Conservation (phyloP, 1,139 yeast species). For the Candida albicans region DNA sequence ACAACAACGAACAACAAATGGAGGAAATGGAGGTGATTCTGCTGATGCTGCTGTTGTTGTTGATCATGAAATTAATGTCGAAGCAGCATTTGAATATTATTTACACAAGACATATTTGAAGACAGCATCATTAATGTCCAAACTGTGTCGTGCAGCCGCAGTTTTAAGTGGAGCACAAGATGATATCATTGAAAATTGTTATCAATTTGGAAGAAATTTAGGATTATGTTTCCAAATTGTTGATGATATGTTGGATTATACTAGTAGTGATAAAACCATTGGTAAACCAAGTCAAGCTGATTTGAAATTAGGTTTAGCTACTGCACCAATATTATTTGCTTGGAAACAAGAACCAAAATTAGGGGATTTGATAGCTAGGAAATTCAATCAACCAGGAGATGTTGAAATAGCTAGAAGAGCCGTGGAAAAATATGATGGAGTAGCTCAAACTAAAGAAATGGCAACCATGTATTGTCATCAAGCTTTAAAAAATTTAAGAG, state of each 20-base stretch:
- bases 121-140: conserved; percentile 95
- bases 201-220: conserved; percentile 86
- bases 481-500: conserved; percentile 71
- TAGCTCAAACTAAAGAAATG: conserved; percentile 70
- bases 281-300: conserved; percentile 98
- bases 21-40: no score
- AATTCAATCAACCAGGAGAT: conserved; percentile 80
- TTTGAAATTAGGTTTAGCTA: conserved; percentile 87
- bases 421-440: conserved; percentile 71
- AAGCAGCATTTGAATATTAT: conserved; percentile 92
- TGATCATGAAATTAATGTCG: conserved; percentile 67
- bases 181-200: conserved; percentile 75
- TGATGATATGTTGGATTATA: conserved; percentile 94
- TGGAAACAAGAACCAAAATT: conserved; percentile 87
- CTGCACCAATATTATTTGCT: conserved; percentile 94
- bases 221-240: conserved; percentile 96
- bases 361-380: conserved; percentile 80
- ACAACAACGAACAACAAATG: no score
- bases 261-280: conserved; percentile 74
- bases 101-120: conserved; percentile 92
- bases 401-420: conserved; percentile 75
- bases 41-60: conserved; percentile 30
- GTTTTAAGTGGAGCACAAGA: conserved; percentile 84
- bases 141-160: conserved; percentile 91
- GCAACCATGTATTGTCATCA: conserved; percentile 76